These are phyloP conservation scores for Colletotrichum neosansevieriae DNA, from an alignment of 2,329 filamentous ascomycete genomes.

Conservation along the genomic window DNA sequence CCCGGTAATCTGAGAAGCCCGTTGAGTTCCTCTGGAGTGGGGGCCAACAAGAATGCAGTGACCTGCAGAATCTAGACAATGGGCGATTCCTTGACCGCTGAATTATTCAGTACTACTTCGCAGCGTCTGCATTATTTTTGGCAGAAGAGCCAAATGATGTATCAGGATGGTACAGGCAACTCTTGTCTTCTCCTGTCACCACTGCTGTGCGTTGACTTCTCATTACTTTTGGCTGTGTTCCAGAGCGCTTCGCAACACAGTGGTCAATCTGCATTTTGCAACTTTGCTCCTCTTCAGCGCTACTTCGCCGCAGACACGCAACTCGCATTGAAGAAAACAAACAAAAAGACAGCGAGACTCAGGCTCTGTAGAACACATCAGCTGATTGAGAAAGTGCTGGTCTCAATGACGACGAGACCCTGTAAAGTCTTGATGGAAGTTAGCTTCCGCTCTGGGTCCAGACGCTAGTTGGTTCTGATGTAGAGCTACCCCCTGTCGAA, in stretches of 20 bases:
- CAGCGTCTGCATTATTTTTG: neutral
- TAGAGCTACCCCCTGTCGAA: constrained; percentile 5
- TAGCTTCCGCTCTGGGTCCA: constrained; percentile 10
- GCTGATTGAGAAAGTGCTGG: neutral
- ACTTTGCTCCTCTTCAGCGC: neutral
- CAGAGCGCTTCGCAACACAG: neutral
- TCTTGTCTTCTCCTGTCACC: neutral
- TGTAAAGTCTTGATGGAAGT: neutral
- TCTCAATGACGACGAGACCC: neutral
- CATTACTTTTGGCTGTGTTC: neutral
- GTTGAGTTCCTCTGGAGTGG: neutral
- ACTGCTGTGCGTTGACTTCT: neutral
- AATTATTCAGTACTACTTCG: neutral
- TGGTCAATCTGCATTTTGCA: neutral
- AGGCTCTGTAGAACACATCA: neutral
- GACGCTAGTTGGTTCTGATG: constrained; percentile 2
- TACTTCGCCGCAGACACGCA: neutral
- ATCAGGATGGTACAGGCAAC: neutral
- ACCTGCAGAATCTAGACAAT: neutral
- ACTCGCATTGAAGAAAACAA: neutral
- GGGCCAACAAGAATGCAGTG: neutral
- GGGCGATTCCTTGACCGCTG: constrained; percentile 5
- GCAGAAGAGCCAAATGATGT: neutral
- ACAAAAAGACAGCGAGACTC: neutral
- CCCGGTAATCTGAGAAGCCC: neutral